Evolutionary conservation across 495 filamentous ascomycete species (phyloP), one percentile per base, ranked within the genome.

Genomic region (Penicillium tannophilum): DNA sequence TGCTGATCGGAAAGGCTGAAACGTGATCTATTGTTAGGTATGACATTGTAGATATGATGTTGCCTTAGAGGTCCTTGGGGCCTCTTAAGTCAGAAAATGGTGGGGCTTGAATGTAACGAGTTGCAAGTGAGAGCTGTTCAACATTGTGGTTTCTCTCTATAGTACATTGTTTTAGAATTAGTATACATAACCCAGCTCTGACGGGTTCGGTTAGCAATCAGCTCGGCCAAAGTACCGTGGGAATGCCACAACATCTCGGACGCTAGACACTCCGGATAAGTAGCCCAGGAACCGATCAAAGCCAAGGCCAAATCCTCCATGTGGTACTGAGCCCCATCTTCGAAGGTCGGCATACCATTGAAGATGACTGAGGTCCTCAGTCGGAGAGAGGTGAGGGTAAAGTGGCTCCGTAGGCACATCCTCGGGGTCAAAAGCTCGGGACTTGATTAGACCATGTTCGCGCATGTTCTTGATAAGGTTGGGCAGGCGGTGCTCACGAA

Each of bases 291-390:
- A 81, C 43, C 94, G 84, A 77, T 98, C 94, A 70, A 97, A 96
- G 1, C 94, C 94, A 52, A 98, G 69, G 3, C 94, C 94, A 75
- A 97, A 98, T 2, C 94, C 94, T 28, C 94, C 94, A 69, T 98
- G 94, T n/a, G 93, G 92, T 33, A 92, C 89, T 64, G 87, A 92
- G 26, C 94, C 94, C 86, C 91, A 98, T 55, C 90, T 88, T 48
- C 94, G 88, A 47, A 98, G 82, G 67, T 98, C 94, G n/a, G 91
- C 75, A 70, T 98, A 98, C 94, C 94, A 98, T 59, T 89, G 82
- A 14, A 98, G 79, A 60, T 74, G 76, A 20, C 79, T 78, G 8
- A 82, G 68, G 50, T 82, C 77, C 61, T 83, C 82, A 19, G 71
- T 68, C 2, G 76, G 65, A 7, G 63, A 60, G 41, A 78, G 71